These are phyloP conservation scores for Rhizoclosmatium sp. DNA, from an alignment of 192 early-diverging fungal species.

Conservation along the genomic window DNA sequence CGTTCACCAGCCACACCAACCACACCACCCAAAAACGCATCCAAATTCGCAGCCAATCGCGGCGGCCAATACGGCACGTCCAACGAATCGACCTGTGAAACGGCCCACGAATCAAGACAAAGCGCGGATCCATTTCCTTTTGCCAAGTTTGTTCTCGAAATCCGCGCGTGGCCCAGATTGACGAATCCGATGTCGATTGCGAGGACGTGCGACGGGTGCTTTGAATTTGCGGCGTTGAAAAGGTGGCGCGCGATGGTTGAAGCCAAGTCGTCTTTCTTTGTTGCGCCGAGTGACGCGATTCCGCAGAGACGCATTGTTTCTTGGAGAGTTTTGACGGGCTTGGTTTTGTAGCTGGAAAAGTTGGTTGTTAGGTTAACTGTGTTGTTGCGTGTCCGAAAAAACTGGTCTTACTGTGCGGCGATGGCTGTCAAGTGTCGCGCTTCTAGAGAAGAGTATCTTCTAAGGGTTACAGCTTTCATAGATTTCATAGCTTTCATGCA, in stretches of 20 bases:
- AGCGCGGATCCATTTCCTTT: background rate
- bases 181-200: constrained; percentile 22
- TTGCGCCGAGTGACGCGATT: background rate
- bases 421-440: too few species aligned
- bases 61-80: constrained; percentile 4
- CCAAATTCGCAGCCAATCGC: background rate
- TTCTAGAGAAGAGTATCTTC: too few species aligned
- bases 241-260: background rate
- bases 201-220: background rate
- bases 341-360: too few species aligned
- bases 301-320: background rate
- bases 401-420: too few species aligned
- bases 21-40: background rate
- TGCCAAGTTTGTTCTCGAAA: too few species aligned
- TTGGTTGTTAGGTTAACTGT: too few species aligned
- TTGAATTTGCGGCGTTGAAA: background rate
- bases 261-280: background rate
- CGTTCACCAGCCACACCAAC: background rate
- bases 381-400: too few species aligned
- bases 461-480: too few species aligned
- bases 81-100: background rate
- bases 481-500: too few species aligned
- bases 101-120: constrained; percentile 4
- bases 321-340: background rate
- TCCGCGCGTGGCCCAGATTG: constrained; percentile 11